Evolutionary conservation across 192 early-diverging fungal species (phyloP), one percentile per base, ranked within the genome.

Genomic region (Coemansia sp.): DNA sequence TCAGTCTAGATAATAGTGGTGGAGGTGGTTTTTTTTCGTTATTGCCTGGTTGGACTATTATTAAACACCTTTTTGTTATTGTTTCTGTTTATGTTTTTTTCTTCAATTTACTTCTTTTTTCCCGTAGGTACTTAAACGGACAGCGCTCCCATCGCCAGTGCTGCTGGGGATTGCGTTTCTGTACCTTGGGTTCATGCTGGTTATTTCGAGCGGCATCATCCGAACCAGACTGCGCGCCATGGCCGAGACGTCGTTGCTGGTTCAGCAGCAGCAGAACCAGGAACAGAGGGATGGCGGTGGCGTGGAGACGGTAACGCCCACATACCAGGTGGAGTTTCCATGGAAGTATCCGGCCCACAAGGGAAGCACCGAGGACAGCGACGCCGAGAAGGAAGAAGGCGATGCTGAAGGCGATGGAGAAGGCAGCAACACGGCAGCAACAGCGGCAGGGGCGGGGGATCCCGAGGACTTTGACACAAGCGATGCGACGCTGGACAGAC

Each of bases 131-230:
- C 56, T 83, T 10, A 49, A 58, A 13, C 53, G 75, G 18, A 60
- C 77, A 11, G 61, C 76, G 16, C n/a, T 77, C 1, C 76, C 80
- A 1, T 83, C 80, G 1, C 67, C 71, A 5, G 71, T 66, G 0
- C 66, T 74, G 5, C 50, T 83, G 2, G 58, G 19, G 0, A 38
- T 69, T 10, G 80, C 75, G 1, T 58, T 63, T 4, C 32, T 74
- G 16, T 83, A 77, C 48, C 58, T 83, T 40, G 47, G 37, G 9
- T 72, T 69, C 44, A 37, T 83, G 1, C 23, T 67, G 0, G 32
- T 77, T n/a, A 61, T 77, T 7, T 69, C 66, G 6, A 63, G 57
- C 19, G 61, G 59, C 38, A 58, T 58, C 8, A 8, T 71, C 37
- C 49, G 21, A 41, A 10, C 67, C 3, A 50, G 16, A 21, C 32